A percentile compares a stretch with the other conserved stretches of the same genome.
Conservation (phyloP, 305 asterid genomes). For the Solanum hybrid region DNA sequence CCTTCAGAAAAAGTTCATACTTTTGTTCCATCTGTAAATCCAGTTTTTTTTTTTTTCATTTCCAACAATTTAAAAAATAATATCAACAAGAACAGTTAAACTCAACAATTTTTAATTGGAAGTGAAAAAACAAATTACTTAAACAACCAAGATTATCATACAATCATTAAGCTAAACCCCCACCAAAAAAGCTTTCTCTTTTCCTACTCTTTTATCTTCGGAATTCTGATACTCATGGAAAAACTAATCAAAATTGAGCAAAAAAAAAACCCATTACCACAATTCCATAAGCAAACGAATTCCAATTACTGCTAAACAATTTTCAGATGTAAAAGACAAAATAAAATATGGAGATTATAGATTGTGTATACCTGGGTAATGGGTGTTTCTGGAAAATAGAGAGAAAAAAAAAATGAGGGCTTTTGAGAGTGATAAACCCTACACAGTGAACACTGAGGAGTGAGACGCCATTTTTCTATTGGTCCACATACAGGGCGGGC, state of each 20-base stretch:
- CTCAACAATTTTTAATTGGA: not conserved
- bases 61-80: not conserved
- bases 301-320: not conserved
- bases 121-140: not conserved
- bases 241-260: not conserved
- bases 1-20: not conserved
- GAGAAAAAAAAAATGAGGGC: not conserved
- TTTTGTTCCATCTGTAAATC: not conserved
- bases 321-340: not conserved
- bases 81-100: not conserved
- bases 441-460: not conserved
- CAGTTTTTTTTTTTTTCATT: not conserved
- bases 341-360: not conserved
- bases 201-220: not conserved
- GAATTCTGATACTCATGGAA: not conserved
- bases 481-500: not conserved
- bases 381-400: not conserved
- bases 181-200: not conserved
- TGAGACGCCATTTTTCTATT: not conserved
- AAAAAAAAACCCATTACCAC: not conserved
- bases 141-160: not conserved
- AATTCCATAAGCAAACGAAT: not conserved
- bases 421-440: slow-evolving; percentile 2
- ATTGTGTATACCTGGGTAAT: not conserved
- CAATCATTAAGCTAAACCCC: not conserved